Conservation (phyloP, 768 basidiomycete genomes). For the Rhodotorula taiwanensis region DNA sequence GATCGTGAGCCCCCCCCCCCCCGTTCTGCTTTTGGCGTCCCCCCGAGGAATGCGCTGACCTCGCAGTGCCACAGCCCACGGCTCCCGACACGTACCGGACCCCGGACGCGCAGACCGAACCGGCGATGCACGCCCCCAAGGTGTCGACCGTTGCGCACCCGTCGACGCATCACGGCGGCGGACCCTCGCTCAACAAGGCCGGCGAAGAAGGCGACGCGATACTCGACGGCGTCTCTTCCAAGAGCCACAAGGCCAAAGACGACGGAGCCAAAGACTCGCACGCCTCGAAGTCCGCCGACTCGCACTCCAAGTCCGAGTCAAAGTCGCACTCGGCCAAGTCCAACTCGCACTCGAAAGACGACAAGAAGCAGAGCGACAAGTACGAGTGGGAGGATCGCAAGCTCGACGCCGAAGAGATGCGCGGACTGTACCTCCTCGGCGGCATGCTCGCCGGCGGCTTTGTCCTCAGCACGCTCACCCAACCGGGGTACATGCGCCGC, state of each 20-base stretch:
- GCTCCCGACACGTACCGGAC: constrained; percentile 7
- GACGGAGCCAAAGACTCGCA: too few species aligned
- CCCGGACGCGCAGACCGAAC: neutral
- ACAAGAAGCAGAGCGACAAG: too few species aligned
- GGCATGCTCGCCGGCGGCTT: neutral
- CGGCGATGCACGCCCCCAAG: neutral
- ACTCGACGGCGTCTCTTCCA: neutral
- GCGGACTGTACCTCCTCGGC: neutral
- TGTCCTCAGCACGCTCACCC: neutral
- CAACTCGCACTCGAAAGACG: neutral
- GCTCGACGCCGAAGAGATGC: neutral
- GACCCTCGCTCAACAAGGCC: neutral
- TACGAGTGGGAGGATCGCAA: neutral
- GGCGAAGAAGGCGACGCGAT: constrained; percentile 1
- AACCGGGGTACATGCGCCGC: neutral
- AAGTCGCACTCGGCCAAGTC: neutral
- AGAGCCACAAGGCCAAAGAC: too few species aligned
- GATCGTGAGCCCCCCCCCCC: neutral
- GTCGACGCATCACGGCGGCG: neutral
- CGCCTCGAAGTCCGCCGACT: too few species aligned
- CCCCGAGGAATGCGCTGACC: neutral
- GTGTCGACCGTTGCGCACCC: constrained; percentile 3
- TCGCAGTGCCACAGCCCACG: neutral
- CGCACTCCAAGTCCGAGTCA: too few species aligned
- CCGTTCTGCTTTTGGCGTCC: neutral